phyloP scores from a whole-genome alignment of 75 land plant species.

The Pinus taeda region DNA sequence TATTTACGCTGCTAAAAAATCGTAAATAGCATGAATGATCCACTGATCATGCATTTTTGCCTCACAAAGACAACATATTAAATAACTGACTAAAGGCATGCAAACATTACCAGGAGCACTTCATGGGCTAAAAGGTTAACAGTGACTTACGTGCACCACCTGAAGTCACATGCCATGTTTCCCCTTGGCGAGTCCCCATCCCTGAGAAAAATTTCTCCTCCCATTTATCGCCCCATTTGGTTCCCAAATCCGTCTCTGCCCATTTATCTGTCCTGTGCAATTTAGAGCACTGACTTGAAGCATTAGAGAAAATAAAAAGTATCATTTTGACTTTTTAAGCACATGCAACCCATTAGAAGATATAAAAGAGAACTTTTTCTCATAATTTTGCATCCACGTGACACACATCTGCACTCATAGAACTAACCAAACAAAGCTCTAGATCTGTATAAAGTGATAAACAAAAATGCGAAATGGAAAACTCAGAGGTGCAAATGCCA shows the following conservation, averaged over 20 bases:
- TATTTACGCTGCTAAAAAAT: background rate
- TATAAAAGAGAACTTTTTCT: no score
- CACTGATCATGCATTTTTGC: background rate
- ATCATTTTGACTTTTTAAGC: background rate
- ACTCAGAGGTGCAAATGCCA: no score
- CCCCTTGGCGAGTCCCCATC: constrained; percentile 89
- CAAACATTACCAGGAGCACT: background rate
- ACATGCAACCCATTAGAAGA: background rate
- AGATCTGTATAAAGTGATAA: no score
- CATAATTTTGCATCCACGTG: no score
- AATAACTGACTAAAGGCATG: no score
- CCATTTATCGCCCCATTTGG: constrained; percentile 99
- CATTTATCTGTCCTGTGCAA: constrained; percentile 92
- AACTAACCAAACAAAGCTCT: no score
- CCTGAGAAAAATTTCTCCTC: constrained; percentile 92
- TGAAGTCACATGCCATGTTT: constrained; percentile 87
- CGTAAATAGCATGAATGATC: background rate
- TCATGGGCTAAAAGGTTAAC: background rate
- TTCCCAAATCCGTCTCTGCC: constrained; percentile 91
- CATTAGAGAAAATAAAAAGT: background rate
- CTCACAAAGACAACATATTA: no score
- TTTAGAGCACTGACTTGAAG: constrained; percentile 1
- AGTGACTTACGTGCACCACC: constrained; percentile 59
- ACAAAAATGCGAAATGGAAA: no score
- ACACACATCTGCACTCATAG: no score